Base-by-base conservation (phyloP, 176 grass and related monocot genomes). In the Pharus latifolius region DNA sequence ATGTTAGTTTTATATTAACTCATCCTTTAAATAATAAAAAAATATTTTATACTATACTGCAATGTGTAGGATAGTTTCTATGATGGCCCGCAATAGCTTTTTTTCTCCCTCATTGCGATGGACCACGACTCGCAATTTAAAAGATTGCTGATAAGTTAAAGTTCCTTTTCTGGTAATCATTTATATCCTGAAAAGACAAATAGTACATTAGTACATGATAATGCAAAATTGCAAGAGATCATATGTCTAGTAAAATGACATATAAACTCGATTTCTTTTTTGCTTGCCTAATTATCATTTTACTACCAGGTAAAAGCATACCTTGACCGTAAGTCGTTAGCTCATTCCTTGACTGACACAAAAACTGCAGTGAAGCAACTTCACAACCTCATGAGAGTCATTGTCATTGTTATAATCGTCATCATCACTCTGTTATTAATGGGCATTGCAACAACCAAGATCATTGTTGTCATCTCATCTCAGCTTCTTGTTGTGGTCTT, bases 341-440 rank as follows among this genome's bases (percentile, higher is more conserved):
- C 79, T 8, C 95, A 91, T 83, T 99, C 95, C 47, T 72, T 99
- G 68, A 99, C 91, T 60, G 95, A 99, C 76, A 99, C 95, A 45
- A 99, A 99, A 79, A 99, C 95, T 0, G 95, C 95, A 45, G 90
- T 99, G 53, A 88, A 64, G 63, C 95, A 99, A 63, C 87, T 99
- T 59, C 95, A 99, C 58, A 99, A 86, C 63, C 90, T 99, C 35
- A 51, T 91, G 46, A 88, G 71, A 9, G 67, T 79, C 20, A 18
- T 99, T 26, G 84, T 99, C 16, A 42, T 91, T 27, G 51, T 99
- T 65, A 33, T 99, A 49, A 79, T 82, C 48, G 30, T 82, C 41
- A 74, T 99, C 3, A 30, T 99, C 56, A 87, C 75, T 18, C 76
- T 99, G 25, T 55, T 99, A 29, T 65, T 94, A 67, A 83, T 91